phyloP scores from a whole-genome alignment of 2,329 filamentous ascomycete species.

The Alternaria sp. region DNA sequence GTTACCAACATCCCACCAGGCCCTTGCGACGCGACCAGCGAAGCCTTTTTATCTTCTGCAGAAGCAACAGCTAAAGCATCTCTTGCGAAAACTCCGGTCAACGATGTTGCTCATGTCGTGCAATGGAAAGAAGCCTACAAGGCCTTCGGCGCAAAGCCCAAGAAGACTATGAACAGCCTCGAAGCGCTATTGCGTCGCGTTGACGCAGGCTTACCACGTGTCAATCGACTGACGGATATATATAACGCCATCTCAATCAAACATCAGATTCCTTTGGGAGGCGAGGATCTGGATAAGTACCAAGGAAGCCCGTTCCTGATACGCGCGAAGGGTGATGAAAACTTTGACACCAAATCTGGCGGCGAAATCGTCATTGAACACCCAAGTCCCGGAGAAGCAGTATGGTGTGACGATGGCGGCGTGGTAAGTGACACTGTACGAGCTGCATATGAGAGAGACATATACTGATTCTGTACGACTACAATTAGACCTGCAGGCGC shows the following conservation, averaged over 20 bases:
- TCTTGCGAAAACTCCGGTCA: constrained; percentile 29
- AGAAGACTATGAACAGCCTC: constrained; percentile 50
- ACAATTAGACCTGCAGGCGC: constrained; percentile 43
- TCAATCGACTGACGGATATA: constrained; percentile 53
- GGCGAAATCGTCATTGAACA: constrained; percentile 35
- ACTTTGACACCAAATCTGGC: constrained; percentile 43
- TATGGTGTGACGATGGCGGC: constrained; percentile 51
- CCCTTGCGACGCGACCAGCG: constrained; percentile 43
- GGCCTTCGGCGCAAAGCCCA: constrained; percentile 51
- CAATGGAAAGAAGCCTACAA: constrained; percentile 53
- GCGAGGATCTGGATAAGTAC: constrained; percentile 53
- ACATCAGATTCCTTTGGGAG: constrained; percentile 51
- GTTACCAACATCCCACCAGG: constrained; percentile 44
- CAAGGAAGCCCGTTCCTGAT: constrained; percentile 41
- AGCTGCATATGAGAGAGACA: background rate
- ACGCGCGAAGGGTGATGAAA: constrained; percentile 46
- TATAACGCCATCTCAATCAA: constrained; percentile 53
- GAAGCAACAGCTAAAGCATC: constrained; percentile 11
- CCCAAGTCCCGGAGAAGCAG: constrained; percentile 46
- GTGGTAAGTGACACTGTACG: constrained; percentile 19
- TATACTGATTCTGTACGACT: background rate
- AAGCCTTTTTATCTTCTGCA: constrained; percentile 40
- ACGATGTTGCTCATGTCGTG: constrained; percentile 47
- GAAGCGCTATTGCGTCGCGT: constrained; percentile 49
- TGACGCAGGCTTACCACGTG: constrained; percentile 44